A percentile compares a stretch with the other conserved stretches of the same genome.
Evolutionary conservation across 2,329 filamentous ascomycete species (phyloP).

Genomic region (Nemania bipapillata): DNA sequence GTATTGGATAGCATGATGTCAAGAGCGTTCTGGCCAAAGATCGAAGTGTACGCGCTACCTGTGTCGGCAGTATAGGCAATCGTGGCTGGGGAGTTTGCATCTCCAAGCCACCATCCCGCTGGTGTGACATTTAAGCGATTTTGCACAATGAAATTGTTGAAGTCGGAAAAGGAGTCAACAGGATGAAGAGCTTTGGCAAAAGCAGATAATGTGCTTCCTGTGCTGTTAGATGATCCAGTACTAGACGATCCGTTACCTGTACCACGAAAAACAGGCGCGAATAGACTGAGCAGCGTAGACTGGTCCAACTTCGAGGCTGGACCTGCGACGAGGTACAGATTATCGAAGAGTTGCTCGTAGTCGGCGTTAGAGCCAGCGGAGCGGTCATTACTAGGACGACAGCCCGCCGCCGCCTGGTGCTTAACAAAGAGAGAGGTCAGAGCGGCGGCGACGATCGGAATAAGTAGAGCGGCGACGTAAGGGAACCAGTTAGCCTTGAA

Average conservation of each 20-base stretch:
- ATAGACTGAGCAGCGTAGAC: slow-evolving; percentile 49
- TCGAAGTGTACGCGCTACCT: slow-evolving; percentile 63
- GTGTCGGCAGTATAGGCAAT: slow-evolving; percentile 77
- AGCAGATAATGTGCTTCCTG: slow-evolving; percentile 31
- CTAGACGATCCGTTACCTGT: slow-evolving; percentile 18
- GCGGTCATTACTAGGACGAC: slow-evolving; percentile 49
- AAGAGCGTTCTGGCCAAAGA: slow-evolving; percentile 73
- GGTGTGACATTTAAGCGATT: slow-evolving; percentile 76
- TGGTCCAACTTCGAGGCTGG: slow-evolving; percentile 57
- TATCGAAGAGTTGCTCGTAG: slow-evolving; percentile 51
- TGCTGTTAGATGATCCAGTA: slow-evolving; percentile 13
- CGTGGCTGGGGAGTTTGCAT: slow-evolving; percentile 67
- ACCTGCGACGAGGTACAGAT: slow-evolving; percentile 57
- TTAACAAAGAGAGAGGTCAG: slow-evolving; percentile 81
- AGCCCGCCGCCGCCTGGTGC: slow-evolving; percentile 46
- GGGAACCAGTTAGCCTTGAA: slow-evolving; percentile 82
- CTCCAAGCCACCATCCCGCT: slow-evolving; percentile 81
- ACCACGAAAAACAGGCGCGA: slow-evolving; percentile 56
- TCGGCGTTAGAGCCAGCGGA: slow-evolving; percentile 53
- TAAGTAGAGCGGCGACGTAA: slow-evolving; percentile 76
- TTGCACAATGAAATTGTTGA: slow-evolving; percentile 71
- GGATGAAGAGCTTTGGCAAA: slow-evolving; percentile 58
- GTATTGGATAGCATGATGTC: slow-evolving; percentile 74
- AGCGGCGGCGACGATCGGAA: slow-evolving; percentile 82
- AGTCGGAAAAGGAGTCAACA: slow-evolving; percentile 73